phyloP scores from a whole-genome alignment of 148 eudicot genomes.

The Rhododendron henanense region DNA sequence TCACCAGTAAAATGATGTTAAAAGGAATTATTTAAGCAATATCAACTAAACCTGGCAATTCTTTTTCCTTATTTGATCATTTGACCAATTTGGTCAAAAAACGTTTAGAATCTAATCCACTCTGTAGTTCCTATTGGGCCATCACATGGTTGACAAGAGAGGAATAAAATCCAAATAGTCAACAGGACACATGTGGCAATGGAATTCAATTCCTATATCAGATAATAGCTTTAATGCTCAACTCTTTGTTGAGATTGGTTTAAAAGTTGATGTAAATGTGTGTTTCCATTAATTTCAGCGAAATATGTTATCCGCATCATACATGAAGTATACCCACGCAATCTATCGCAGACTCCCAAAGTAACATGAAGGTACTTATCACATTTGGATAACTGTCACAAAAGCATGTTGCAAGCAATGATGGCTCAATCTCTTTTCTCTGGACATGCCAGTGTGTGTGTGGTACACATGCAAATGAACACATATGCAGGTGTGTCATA shows the following conservation, averaged over 20 bases:
- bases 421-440: slow-evolving; percentile 6
- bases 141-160: neutral
- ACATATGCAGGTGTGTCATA: neutral
- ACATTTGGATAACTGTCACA: neutral
- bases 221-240: neutral
- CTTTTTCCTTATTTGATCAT: neutral
- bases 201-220: neutral
- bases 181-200: neutral
- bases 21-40: neutral
- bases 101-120: neutral
- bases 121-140: neutral
- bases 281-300: neutral
- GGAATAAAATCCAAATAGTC: neutral
- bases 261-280: neutral
- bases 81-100: neutral
- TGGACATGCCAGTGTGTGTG: neutral
- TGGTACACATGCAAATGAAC: neutral
- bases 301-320: neutral
- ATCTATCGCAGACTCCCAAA: neutral
- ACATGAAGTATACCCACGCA: neutral
- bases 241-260: neutral
- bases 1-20: neutral
- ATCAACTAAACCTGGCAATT: neutral
- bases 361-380: neutral
- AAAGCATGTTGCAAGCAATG: neutral